phyloP scores from a whole-genome alignment of 1,284 basidiomycete genomes.

The Tylopilus sp. region DNA sequence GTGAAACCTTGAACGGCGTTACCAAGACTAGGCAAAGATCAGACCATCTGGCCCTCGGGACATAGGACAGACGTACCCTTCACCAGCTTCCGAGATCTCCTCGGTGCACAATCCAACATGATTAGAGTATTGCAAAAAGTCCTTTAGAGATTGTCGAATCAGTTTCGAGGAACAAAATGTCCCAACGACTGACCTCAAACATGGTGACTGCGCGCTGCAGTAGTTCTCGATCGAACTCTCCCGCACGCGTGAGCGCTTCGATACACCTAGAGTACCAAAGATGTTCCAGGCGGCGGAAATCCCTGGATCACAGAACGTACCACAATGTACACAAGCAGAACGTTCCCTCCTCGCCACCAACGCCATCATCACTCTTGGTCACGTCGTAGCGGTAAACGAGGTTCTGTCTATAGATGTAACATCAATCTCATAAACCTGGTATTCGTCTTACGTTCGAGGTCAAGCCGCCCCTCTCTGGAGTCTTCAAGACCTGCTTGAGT shows the following conservation, averaged over 20 bases:
- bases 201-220: conserved; percentile 75
- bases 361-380: conserved; percentile 82
- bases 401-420: conserved; percentile 25
- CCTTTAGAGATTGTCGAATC: conserved; percentile 48
- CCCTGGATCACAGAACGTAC: conserved; percentile 35
- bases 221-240: conserved; percentile 73
- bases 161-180: background rate
- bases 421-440: background rate
- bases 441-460: conserved; percentile 75
- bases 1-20: conserved; percentile 89
- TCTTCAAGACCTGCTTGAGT: conserved; percentile 78
- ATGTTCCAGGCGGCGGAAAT: background rate
- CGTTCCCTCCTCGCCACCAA: conserved; percentile 91
- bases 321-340: conserved; percentile 83
- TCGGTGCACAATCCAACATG: conserved; percentile 88
- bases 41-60: conserved; percentile 1
- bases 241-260: conserved; percentile 86
- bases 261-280: conserved; percentile 66
- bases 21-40: conserved; percentile 58
- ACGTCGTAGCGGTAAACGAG: conserved; percentile 82
- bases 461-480: conserved; percentile 86
- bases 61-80: conserved; percentile 58
- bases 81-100: conserved; percentile 79
- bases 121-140: conserved; percentile 81
- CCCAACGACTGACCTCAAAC: conserved; percentile 70